Conservation (phyloP, 352 stramenopile genomes). For the Pythium apleroticum region DNA sequence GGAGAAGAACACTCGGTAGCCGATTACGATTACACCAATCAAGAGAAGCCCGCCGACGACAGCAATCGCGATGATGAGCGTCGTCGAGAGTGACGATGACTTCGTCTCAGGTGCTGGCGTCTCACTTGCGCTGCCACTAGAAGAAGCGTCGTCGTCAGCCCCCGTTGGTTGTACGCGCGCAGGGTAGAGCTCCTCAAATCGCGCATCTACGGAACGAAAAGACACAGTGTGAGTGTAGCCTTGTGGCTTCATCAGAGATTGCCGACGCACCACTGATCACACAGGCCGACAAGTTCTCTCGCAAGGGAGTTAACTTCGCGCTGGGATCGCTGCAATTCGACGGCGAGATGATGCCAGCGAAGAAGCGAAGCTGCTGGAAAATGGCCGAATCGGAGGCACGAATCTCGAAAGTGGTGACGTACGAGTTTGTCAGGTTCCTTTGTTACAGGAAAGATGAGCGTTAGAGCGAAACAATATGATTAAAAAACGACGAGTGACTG, state of each 20-base stretch:
- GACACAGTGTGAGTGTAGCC: background rate
- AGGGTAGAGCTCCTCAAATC: background rate
- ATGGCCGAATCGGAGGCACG: background rate
- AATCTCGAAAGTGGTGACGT: background rate
- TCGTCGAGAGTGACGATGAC: background rate
- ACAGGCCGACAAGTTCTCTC: background rate
- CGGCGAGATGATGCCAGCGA: background rate
- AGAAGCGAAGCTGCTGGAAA: background rate
- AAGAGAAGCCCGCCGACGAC: background rate
- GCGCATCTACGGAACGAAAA: background rate
- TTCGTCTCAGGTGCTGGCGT: background rate
- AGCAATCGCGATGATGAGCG: background rate
- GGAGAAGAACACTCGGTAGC: background rate
- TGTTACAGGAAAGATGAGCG: background rate
- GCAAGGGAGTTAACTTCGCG: background rate
- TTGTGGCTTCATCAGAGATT: background rate
- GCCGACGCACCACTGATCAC: background rate
- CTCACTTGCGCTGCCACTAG: background rate
- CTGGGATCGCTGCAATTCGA: background rate
- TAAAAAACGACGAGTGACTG: background rate
- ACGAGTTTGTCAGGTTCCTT: background rate
- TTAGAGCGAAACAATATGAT: background rate
- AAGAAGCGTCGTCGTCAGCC: background rate
- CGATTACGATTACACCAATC: background rate
- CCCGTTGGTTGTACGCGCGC: background rate